Evolutionary conservation across 1,139 yeast species (phyloP), one percentile per base, ranked within the genome.

Genomic region (Sugiyamaella sp.): DNA sequence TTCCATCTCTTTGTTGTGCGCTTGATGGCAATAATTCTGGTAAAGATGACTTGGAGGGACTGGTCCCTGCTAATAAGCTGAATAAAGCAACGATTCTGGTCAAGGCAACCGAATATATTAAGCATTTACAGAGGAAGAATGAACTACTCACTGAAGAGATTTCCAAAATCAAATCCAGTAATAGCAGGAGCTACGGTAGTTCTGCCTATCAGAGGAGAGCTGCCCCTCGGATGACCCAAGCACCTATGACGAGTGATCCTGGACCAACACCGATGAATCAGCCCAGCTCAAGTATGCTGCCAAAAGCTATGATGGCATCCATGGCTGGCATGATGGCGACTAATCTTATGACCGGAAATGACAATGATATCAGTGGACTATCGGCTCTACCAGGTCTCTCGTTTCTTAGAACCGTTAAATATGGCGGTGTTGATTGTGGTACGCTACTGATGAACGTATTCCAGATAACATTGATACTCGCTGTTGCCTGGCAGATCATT

Each of bases 21-120:
- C 61, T 64, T 16, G 54, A 61, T 37, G 67, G 67, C 33, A 62
- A 62, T 32, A 6, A 8, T 3, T 75, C 74, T 6, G 72, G 29
- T 2, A 40, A 38, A 16, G 75, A 70, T 42, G 76, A 85, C 58
- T 74, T 90, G 58, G 97, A 89, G 63, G 97, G 97, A 1, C 77
- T 90, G 55, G 79, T 85, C n/a, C 97, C 97, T 0, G 96, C 97
- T 2, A 75, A 82, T 51, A 89, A 89, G 66, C 77, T 90, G 61
- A 90, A 89, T 72, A 91, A 91, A 70, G 97, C 97, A 5, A 85
- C 89, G 49, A 90, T 91, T 25, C 77, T 91, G 59, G 80, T 89
- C 49, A 89, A 90, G 67, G 96, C 97, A 3, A 87, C 95, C 1
- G 97, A 90, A 69, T 91, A 90, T 66, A 90, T 91, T 63, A 79